Evolutionary conservation across 179 eudicot genomes (phyloP).

Genomic region (Actinidia polygama): DNA sequence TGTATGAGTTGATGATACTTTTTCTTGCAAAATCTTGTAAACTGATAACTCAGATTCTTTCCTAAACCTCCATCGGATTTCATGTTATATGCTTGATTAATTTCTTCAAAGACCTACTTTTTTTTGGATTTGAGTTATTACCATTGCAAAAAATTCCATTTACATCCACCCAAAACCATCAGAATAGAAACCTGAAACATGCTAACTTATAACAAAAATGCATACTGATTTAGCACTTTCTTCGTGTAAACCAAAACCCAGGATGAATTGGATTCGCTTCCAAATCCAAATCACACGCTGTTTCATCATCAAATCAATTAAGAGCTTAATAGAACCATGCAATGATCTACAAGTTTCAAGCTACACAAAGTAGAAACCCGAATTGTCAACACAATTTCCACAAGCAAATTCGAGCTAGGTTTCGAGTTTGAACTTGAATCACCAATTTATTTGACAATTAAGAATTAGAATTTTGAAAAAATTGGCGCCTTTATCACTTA

Average conservation of each 20-base stretch:
- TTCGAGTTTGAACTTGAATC: constrained; percentile 24
- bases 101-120: constrained; percentile 42
- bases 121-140: constrained; percentile 22
- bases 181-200: constrained; percentile 69
- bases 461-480: constrained; percentile 47
- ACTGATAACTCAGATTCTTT: constrained; percentile 56
- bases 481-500: constrained; percentile 73
- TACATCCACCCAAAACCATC: constrained; percentile 49
- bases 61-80: constrained; percentile 76
- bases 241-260: constrained; percentile 53
- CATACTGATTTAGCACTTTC: constrained; percentile 68
- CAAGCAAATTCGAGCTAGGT: constrained; percentile 14
- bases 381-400: constrained; percentile 63
- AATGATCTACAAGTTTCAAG: constrained; percentile 54
- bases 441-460: constrained; percentile 46
- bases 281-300: constrained; percentile 87
- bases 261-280: constrained; percentile 66
- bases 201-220: constrained; percentile 77
- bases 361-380: constrained; percentile 71
- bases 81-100: constrained; percentile 65
- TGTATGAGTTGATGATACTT: constrained; percentile 84
- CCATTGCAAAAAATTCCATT: constrained; percentile 35
- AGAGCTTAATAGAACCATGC: constrained; percentile 51
- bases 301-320: constrained; percentile 81
- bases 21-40: constrained; percentile 74